Evolutionary conservation across 179 eudicot species (phyloP).

Genomic region (Silene vulgaris): DNA sequence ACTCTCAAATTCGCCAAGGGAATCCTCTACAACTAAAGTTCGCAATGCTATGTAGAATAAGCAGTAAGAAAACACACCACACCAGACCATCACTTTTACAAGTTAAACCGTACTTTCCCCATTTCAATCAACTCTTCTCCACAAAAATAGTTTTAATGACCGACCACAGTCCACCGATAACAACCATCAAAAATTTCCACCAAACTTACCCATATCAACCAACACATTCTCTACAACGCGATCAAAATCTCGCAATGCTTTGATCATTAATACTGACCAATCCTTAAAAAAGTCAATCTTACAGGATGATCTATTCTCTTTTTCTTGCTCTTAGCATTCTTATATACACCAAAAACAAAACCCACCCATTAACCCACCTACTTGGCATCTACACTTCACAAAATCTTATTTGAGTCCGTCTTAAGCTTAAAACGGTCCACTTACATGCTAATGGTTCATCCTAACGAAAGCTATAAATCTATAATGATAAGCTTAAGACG

Average conservation of each 20-base stretch:
- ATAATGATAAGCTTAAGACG: no score
- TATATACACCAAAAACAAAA: neutral
- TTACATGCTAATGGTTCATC: no score
- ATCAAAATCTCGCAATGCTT: neutral
- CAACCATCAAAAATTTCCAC: neutral
- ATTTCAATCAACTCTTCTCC: neutral
- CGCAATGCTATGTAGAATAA: no score
- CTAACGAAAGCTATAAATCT: no score
- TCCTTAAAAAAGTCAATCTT: neutral
- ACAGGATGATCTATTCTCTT: neutral
- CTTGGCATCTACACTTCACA: neutral
- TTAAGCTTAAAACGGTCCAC: no score
- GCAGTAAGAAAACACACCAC: neutral
- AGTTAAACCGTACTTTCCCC: neutral
- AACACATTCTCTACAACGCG: neutral
- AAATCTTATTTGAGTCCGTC: neutral
- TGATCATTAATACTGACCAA: neutral
- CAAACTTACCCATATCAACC: neutral
- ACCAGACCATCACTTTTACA: neutral
- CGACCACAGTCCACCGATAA: neutral
- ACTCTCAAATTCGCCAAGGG: neutral
- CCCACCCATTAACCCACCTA: neutral
- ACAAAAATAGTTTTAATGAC: neutral
- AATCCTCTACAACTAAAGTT: neutral
- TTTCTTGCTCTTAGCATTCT: neutral